Conservation (phyloP, 2,329 filamentous ascomycete genomes). For the Penicillium sp. region DNA sequence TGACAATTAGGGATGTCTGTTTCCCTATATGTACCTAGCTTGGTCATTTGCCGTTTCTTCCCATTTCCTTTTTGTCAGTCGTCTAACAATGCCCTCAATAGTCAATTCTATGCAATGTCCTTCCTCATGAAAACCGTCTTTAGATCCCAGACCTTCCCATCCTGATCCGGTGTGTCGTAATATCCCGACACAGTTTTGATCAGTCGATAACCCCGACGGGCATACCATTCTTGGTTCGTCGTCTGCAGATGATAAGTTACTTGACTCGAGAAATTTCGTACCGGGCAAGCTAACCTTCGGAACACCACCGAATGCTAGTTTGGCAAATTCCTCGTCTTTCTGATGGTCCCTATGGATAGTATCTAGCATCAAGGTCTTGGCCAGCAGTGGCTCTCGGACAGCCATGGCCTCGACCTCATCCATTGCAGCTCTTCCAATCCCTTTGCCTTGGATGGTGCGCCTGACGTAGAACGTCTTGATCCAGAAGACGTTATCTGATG, state of each 20-base stretch:
- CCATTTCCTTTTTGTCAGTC: too few species aligned
- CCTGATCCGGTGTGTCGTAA: constrained; percentile 14
- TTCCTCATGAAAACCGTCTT: constrained; percentile 25
- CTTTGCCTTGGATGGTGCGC: constrained; percentile 14
- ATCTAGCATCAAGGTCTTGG: constrained; percentile 21
- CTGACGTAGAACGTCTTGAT: constrained; percentile 21
- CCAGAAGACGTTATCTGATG: constrained; percentile 16
- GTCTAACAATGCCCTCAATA: background rate
- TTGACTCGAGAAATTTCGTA: background rate
- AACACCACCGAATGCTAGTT: constrained; percentile 5
- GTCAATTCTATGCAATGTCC: constrained; percentile 12
- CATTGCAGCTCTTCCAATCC: constrained; percentile 22
- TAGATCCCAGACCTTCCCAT: constrained; percentile 15
- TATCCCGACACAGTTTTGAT: constrained; percentile 18
- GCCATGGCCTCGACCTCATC: constrained; percentile 23
- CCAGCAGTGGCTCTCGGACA: constrained; percentile 13
- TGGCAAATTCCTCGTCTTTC: constrained; percentile 18
- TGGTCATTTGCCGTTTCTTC: too few species aligned
- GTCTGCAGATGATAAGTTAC: constrained; percentile 10
- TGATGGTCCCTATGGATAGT: constrained; percentile 19
- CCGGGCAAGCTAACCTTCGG: constrained; percentile 14
- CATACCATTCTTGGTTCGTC: constrained; percentile 23
- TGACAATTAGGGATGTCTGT: too few species aligned
- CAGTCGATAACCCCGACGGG: constrained; percentile 18
- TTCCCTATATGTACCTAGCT: too few species aligned